A percentile compares a stretch with the other conserved stretches of the same genome.
Conservation (phyloP, 441 rosid species). For the Adansonia rubrostipa region DNA sequence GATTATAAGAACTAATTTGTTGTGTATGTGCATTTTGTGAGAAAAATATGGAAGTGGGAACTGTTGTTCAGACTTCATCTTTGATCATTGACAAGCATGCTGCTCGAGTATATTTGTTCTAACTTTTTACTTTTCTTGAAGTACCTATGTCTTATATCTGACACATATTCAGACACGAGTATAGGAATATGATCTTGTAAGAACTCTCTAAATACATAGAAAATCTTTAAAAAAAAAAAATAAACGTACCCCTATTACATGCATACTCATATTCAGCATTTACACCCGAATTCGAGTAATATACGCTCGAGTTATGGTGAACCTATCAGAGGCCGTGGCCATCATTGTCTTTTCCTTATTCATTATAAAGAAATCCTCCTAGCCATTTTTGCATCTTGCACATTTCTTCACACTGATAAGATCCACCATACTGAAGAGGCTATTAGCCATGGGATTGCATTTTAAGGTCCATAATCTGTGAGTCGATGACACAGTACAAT, state of each 20-base stretch:
- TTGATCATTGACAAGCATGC: not conserved
- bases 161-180: no score
- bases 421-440: not conserved
- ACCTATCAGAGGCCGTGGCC: not conserved
- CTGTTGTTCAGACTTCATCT: not conserved
- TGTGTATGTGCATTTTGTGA: not conserved
- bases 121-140: no score
- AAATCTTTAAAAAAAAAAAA: no score
- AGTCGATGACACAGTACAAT: not conserved
- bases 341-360: not conserved
- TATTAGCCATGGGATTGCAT: not conserved
- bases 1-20: not conserved
- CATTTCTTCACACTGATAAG: not conserved
- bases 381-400: not conserved
- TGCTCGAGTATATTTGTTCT: not conserved
- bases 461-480: not conserved
- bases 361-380: not conserved
- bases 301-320: not conserved
- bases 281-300: no score
- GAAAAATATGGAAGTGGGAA: not conserved
- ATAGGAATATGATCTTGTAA: no score
- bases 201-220: no score
- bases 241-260: no score
- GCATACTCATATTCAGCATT: no score
- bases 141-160: no score